phyloP scores from a whole-genome alignment of 1,284 basidiomycete genomes.

The Tausonia pullulans region DNA sequence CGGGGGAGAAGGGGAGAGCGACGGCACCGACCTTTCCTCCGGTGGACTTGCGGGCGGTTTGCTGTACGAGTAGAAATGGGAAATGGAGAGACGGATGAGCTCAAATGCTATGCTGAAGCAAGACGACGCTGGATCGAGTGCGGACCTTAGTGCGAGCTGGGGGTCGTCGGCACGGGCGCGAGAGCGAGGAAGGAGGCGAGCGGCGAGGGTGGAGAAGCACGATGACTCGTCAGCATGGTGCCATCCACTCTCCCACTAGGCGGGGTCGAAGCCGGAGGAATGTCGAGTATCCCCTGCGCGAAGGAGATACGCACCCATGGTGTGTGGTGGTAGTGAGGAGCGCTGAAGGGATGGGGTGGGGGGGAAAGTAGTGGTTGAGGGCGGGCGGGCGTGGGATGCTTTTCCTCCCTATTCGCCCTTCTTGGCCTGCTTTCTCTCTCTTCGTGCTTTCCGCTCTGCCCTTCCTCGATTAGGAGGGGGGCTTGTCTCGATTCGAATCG shows the following conservation, averaged over 20 bases:
- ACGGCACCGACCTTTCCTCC: conserved; percentile 77
- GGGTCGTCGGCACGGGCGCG: background rate
- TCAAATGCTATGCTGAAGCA: background rate
- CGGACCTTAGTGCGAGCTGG: background rate
- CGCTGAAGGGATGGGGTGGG: too few species aligned
- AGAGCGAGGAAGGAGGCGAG: background rate
- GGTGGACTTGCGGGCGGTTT: conserved; percentile 55
- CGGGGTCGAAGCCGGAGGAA: background rate
- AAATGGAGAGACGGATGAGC: background rate
- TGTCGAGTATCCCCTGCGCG: background rate
- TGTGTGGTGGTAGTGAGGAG: background rate
- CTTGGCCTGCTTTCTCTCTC: too few species aligned
- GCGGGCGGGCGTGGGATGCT: too few species aligned
- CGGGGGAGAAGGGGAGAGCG: conserved; percentile 14
- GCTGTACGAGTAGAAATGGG: conserved; percentile 38
- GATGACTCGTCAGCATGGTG: background rate
- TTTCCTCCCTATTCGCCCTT: too few species aligned
- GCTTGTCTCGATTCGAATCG: too few species aligned
- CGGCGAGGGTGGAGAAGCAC: background rate
- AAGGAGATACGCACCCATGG: conserved; percentile 1
- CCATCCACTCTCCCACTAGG: background rate
- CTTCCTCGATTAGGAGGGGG: too few species aligned
- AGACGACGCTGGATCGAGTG: background rate
- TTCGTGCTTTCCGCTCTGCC: too few species aligned
- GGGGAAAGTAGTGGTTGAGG: too few species aligned